phyloP scores from a whole-genome alignment of 108 stramenopile species.

The Nannochloropsis granulata region DNA sequence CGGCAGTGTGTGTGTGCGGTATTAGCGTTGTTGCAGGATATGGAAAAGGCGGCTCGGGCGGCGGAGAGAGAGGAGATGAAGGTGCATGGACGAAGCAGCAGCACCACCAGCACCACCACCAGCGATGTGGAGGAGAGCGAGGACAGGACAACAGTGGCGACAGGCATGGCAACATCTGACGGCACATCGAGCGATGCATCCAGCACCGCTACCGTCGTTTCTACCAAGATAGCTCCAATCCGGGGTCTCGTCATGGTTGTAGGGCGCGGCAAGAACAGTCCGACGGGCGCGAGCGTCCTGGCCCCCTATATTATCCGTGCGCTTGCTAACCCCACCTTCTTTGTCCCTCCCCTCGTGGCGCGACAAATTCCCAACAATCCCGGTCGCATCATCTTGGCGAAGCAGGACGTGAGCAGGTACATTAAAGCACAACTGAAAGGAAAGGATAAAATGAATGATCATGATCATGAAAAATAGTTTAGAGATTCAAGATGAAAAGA shows the following conservation, averaged over 20 bases:
- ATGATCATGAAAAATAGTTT: neutral
- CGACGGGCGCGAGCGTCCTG: neutral
- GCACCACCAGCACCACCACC: neutral
- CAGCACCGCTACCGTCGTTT: no score
- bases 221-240: neutral
- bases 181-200: neutral
- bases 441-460: neutral
- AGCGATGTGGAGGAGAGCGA: neutral
- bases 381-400: neutral
- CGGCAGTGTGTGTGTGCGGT: neutral
- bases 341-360: neutral
- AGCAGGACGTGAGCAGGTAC: neutral
- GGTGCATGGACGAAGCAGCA: neutral
- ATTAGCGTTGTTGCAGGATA: neutral
- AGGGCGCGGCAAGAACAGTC: neutral
- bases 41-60: neutral
- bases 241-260: neutral
- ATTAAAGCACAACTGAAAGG: neutral
- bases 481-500: neutral
- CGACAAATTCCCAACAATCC: neutral
- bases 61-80: neutral
- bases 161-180: neutral
- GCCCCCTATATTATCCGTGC: neutral
- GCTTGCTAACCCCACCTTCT: neutral
- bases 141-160: neutral